Evolutionary conservation across 2,329 filamentous ascomycete genomes (phyloP), one percentile per base, ranked within the genome.

Genomic region (Lecanicillium sp.): DNA sequence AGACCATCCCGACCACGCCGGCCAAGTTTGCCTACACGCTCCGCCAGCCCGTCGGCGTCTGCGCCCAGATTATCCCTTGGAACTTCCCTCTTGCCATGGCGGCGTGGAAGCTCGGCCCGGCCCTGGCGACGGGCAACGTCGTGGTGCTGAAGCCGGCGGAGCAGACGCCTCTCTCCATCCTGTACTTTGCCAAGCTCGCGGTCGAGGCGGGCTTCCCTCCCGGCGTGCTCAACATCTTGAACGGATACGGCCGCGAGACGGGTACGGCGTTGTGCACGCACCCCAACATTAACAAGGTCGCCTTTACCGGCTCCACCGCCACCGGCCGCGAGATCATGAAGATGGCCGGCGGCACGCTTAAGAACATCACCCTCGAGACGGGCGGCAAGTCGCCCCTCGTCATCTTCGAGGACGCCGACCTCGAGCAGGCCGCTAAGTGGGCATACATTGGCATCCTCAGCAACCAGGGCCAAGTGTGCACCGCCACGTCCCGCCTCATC

Each of bases 251-350:
- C 21, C 73, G 73, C 21, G 80, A 81, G 29, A 82, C 84, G 0
- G 87, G 87, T 11, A 73, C 81, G 5, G 81, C 84, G 0, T 72
- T 90, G 8, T 83, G 81, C 2, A 72, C 74, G 33, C 87, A 91
- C 60, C 67, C 79, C 20, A 77, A 77, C 35, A 74, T 91, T 14
- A 82, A 87, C 59, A 90, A 90, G 70, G 74, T 91, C 52, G 84
- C 86, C 0, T 91, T 90, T 54, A 90, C 87, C 0, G 87, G 87
- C 32, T 86, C 81, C 4, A 90, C 86, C 0, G 69, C 71, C 2
- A 90, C 86, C 0, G 87, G 83, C 7, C 78, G 79, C 48, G 74
- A 83, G 43, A 87, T 90, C 54, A 89, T 90, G 84, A 87, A 86
- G 61, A 74, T 79, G 65, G 85, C 86, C 0, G 74, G 79, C n/a